phyloP scores from a whole-genome alignment of 2,329 filamentous ascomycete genomes.

The Zymoseptoria ardabiliae region DNA sequence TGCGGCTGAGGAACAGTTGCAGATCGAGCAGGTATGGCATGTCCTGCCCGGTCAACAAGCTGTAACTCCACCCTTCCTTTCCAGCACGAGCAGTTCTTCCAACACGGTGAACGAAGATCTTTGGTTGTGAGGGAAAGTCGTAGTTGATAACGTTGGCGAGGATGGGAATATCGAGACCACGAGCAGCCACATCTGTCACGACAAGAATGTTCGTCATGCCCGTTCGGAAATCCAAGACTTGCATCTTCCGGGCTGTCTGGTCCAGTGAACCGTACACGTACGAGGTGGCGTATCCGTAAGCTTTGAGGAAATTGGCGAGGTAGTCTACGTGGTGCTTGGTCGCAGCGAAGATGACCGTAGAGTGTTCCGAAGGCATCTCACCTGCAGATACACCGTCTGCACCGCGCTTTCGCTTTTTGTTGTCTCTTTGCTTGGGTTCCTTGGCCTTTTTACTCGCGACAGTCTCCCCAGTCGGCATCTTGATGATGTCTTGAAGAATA shows the following conservation, averaged over 20 bases:
- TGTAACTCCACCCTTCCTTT: constrained; percentile 89
- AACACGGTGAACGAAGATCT: constrained; percentile 93
- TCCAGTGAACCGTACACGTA: constrained; percentile 94
- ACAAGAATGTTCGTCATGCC: constrained; percentile 86
- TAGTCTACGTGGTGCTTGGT: constrained; percentile 99
- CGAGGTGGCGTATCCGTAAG: constrained; percentile 80
- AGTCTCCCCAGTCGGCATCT: constrained; percentile 68
- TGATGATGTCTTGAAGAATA: constrained; percentile 83
- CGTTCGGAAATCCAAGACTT: constrained; percentile 81
- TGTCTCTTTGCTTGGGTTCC: constrained; percentile 39
- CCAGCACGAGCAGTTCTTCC: constrained; percentile 93
- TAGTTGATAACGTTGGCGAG: constrained; percentile 98
- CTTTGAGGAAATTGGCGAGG: constrained; percentile 67
- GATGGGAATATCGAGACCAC: constrained; percentile 95
- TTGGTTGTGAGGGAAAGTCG: constrained; percentile 93
- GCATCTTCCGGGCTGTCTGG: constrained; percentile 83
- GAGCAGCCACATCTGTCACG: constrained; percentile 90
- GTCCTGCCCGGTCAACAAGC: constrained; percentile 78
- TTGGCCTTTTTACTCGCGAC: constrained; percentile 41
- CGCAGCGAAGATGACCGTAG: constrained; percentile 88
- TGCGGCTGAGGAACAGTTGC: constrained; percentile 87
- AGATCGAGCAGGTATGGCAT: constrained; percentile 87
- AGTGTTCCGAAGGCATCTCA: constrained; percentile 76
- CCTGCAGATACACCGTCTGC: constrained; percentile 44
- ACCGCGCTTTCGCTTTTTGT: constrained; percentile 69